A percentile compares a stretch with the other conserved stretches of the same genome.
These are phyloP conservation scores for Syzygium jambos DNA, from an alignment of 345 rosid species.

Conservation along the genomic window DNA sequence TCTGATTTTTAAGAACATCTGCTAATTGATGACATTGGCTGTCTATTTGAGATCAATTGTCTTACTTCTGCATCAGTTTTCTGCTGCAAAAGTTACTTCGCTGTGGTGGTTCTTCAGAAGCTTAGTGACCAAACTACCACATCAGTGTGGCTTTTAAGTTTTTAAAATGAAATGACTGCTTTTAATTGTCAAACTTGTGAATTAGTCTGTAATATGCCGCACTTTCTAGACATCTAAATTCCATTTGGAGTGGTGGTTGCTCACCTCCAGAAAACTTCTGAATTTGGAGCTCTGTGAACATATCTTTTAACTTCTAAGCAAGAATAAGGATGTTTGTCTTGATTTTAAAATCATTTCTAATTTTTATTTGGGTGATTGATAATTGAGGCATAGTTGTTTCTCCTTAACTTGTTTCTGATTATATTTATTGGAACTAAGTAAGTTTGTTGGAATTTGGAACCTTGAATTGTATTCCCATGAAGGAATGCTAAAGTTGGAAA, in stretches of 20 bases:
- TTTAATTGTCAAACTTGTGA: background rate
- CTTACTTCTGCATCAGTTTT: background rate
- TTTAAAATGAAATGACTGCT: background rate
- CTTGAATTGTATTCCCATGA: background rate
- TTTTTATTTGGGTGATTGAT: background rate
- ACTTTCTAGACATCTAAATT: background rate
- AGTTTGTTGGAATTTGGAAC: background rate
- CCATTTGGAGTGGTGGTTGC: background rate
- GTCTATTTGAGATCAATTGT: background rate
- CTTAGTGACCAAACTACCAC: background rate
- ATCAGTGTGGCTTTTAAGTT: background rate
- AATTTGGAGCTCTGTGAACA: background rate
- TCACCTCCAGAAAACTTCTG: background rate
- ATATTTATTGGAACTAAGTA: background rate
- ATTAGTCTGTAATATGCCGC: background rate
- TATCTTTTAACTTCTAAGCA: background rate
- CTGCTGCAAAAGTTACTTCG: background rate
- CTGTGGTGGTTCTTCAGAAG: background rate
- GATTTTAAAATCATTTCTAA: background rate
- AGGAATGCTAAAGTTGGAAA: background rate
- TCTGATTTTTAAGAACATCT: background rate
- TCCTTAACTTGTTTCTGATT: background rate
- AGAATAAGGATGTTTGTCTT: background rate
- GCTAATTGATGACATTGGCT: background rate
- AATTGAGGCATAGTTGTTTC: background rate